A percentile compares a stretch with the other conserved stretches of the same genome.
These are phyloP conservation scores for Furcasterigmium furcatum DNA, from an alignment of 2,329 filamentous ascomycete genomes.

Conservation along the genomic window DNA sequence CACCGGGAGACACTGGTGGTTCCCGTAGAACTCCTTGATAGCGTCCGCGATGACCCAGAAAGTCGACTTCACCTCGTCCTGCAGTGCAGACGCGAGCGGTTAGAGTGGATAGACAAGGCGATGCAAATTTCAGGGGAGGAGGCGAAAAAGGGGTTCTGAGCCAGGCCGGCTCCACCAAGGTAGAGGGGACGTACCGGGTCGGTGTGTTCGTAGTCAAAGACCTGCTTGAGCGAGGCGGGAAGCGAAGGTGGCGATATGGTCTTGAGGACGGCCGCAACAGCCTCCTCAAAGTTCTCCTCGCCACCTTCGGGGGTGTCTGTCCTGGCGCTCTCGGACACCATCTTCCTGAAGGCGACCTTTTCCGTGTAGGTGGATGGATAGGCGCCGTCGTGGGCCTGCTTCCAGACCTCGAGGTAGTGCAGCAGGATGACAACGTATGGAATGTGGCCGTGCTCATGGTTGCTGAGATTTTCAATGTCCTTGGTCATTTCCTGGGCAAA, in stretches of 20 bases:
- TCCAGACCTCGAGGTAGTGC: slow-evolving; percentile 81
- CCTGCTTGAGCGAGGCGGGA: slow-evolving; percentile 67
- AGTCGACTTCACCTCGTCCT: slow-evolving; percentile 47
- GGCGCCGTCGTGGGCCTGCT: slow-evolving; percentile 61
- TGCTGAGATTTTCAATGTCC: slow-evolving; percentile 65
- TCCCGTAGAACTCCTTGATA: slow-evolving; percentile 71
- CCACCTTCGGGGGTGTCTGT: slow-evolving; percentile 76
- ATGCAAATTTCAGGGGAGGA: not conserved
- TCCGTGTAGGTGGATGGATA: slow-evolving; percentile 76
- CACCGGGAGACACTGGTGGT: slow-evolving; percentile 73
- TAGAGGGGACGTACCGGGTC: slow-evolving; percentile 48
- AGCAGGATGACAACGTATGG: slow-evolving; percentile 83
- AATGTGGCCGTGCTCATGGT: slow-evolving; percentile 86
- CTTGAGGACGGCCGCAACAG: slow-evolving; percentile 81
- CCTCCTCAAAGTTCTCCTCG: slow-evolving; percentile 97
- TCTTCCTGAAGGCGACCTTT: slow-evolving; percentile 76
- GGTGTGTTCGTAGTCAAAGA: slow-evolving; percentile 66
- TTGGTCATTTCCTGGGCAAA: slow-evolving; percentile 66
- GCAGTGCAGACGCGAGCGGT: slow-evolving; percentile 1
- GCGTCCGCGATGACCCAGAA: slow-evolving; percentile 92
- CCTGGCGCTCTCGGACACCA: slow-evolving; percentile 65
- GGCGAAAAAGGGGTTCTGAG: not conserved
- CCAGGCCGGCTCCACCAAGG: no score
- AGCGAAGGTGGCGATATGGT: slow-evolving; percentile 70
- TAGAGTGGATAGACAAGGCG: not conserved